Evolutionary conservation across 805 yeast species (phyloP), one percentile per base, ranked within the genome.

Genomic region (Starmera caribaea): DNA sequence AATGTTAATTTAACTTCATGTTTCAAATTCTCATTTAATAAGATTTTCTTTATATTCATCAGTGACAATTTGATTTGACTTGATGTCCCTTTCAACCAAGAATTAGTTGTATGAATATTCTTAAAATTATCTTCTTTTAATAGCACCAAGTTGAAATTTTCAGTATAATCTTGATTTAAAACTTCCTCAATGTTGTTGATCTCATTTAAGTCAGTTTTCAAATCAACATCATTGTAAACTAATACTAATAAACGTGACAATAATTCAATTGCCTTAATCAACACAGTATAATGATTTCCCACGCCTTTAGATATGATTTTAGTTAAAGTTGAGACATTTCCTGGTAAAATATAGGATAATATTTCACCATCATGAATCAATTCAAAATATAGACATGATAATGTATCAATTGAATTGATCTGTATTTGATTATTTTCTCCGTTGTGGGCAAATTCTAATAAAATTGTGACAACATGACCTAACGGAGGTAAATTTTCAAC

Each of bases 1-100:
- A 71, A 37, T 1, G 59, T 46, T 15, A 47, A 42, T 36, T 57
- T 54, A 5, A 69, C 69, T 38, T 64, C 64, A 5, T 41, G 38
- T 29, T 62, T 60, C 1, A 52, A 49, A 41, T 61, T 63, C 3
- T 32, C 39, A 21, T 54, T 40, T 7, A 21, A 21, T 21, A 21
- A 21, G 1, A 61, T 36, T 15, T 45, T 48, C 24, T 46, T 51
- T 34, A 50, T 43, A 35, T 45, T 48, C 6, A 32, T 28, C 6
- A 79, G 42, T 0, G 80, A 74, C 14, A 66, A 54, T 36, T 61
- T 59, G 3, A 77, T 59, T 48, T 79, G 84, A 14, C 55, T 48
- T 5, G 71, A 56, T 0, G 82, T 75, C 0, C 71, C 77, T 12
- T 53, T 61, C n/a, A 76, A 51, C 86, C 86, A 79, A 13, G 68